Base-by-base conservation (phyloP, 2,329 filamentous ascomycete species). In the Penicillium griseofulvum region DNA sequence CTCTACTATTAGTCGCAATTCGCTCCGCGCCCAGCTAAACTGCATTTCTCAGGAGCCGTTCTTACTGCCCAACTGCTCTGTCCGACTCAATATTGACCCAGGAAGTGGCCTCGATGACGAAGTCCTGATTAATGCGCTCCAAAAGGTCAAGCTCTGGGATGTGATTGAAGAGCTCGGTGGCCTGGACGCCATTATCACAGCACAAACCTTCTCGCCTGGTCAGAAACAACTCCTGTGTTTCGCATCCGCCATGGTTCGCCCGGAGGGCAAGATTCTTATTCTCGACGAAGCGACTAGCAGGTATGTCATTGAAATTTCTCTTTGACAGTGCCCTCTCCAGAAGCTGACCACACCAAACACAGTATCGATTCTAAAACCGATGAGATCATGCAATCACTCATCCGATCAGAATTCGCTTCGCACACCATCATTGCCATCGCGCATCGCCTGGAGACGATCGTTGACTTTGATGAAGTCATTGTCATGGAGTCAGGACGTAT, bases 391-490 rank as follows among this genome's bases (percentile, higher is more conserved):
- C 47, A 49, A 39, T 39, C 47, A 28, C 36, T 49, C 17, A 49
- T 49, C 38, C 47, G 47, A 28, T 39, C 47, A 26, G 34, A 49
- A 26, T 49, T 49, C 38, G 33, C 36, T 39, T 39, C 33, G 33
- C 36, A 49, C 36, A 49, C 47, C 8, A 38, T 49, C 47, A 39
- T 49, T 17, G 47, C 47, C 24, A 39, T 49, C 38, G 36, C 47
- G 16, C 47, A 49, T 29, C 47, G 47, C 17, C 26, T 39, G 14
- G 33, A 38, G 14, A 49, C 47, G 24, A 39, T 49, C 34, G 34
- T 49, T 14, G 47, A 49, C 24, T 49, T 49, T 24, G 47, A 49
- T 36, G 34, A 39, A 28, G 47, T 49, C 28, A 26, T 49, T 49
- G 47, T 49, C 14, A 38, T 49, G 34, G 47, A 49, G 33, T 22